Conservation (phyloP, 2,329 filamentous ascomycete genomes). For the Coleophoma cylindrospora region DNA sequence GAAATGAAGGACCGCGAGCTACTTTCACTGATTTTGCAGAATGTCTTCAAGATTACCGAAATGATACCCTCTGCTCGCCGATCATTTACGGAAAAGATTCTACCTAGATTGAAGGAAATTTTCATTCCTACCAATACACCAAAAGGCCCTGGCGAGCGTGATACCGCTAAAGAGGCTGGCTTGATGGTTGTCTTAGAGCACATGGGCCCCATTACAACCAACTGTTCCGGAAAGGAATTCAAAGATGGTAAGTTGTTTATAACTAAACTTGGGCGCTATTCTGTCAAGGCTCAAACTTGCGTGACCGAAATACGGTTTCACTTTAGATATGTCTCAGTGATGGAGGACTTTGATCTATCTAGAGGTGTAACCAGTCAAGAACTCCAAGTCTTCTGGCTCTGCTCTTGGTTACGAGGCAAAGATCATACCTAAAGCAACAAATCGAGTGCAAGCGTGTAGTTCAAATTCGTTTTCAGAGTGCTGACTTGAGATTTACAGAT, state of each 20-base stretch:
- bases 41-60: conserved; percentile 84
- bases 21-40: conserved; percentile 79
- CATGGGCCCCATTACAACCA: conserved; percentile 68
- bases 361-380: no score
- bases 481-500: conserved; percentile 42
- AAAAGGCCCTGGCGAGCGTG: conserved; percentile 58
- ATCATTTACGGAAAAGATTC: conserved; percentile 77
- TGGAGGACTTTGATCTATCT: no score
- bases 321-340: no score
- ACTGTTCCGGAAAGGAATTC: conserved; percentile 86
- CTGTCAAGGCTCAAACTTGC: no score
- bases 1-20: conserved; percentile 92
- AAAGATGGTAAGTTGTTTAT: conserved; percentile 66
- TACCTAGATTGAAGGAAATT: conserved; percentile 78
- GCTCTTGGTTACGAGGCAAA: no score
- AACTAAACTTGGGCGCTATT: no score
- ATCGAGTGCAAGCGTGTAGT: no score
- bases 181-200: conserved; percentile 89
- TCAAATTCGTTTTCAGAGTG: no score
- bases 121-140: conserved; percentile 62
- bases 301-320: no score
- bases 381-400: no score
- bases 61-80: conserved; percentile 72
- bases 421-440: no score
- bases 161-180: conserved; percentile 79